These are phyloP conservation scores for Phytophthora tentaculata DNA, from an alignment of 352 stramenopile species.

Conservation along the genomic window DNA sequence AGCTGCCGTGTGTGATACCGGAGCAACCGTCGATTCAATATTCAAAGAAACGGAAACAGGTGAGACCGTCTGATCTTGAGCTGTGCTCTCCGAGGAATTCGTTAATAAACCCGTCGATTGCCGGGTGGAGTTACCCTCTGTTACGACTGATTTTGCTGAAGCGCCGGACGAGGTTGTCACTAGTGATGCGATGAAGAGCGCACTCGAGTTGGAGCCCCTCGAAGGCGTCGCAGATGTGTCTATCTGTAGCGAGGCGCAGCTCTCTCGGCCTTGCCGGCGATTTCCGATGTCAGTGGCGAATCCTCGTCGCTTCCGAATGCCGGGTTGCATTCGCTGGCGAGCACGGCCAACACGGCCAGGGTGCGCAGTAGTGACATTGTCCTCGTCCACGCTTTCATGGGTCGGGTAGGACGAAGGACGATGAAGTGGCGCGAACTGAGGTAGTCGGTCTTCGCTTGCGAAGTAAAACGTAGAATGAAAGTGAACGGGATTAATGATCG, in stretches of 20 bases:
- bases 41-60: constrained; percentile 1
- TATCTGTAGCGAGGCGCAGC: background rate
- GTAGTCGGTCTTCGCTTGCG: constrained; percentile 19
- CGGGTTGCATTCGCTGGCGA: constrained; percentile 22
- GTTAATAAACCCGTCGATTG: constrained; percentile 1
- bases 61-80: constrained; percentile 1
- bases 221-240: background rate
- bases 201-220: constrained; percentile 15
- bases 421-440: background rate
- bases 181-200: constrained; percentile 3
- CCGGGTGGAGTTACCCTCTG: background rate
- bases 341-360: background rate
- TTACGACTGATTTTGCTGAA: background rate
- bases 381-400: constrained; percentile 24
- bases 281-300: constrained; percentile 8
- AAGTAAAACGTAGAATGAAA: constrained; percentile 35
- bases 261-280: constrained; percentile 12
- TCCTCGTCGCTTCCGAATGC: constrained; percentile 14
- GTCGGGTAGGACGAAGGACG: background rate
- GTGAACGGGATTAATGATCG: background rate
- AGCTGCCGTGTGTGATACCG: background rate
- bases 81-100: background rate
- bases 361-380: constrained; percentile 13
- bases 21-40: too few species aligned
- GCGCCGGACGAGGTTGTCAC: background rate